phyloP scores from a whole-genome alignment of 2,329 filamentous ascomycete genomes.

The Colletotrichum australisinense region DNA sequence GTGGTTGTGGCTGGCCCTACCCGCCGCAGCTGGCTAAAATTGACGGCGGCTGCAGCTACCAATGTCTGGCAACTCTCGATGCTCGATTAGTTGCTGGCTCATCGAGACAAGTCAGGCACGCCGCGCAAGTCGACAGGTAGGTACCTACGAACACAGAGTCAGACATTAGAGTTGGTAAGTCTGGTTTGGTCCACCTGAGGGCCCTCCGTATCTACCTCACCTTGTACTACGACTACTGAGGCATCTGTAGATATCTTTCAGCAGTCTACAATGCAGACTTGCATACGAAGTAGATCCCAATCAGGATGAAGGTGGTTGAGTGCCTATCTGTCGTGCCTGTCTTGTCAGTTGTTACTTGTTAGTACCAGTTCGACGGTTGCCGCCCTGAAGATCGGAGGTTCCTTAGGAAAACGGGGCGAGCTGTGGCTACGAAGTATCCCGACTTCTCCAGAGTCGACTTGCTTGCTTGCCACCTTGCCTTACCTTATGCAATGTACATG shows the following conservation, averaged over 20 bases:
- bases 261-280: neutral
- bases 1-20: conserved; percentile 30
- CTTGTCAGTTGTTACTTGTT: neutral
- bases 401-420: neutral
- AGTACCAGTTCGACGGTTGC: neutral
- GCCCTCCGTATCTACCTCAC: no score
- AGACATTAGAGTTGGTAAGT: no score
- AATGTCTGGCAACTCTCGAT: neutral
- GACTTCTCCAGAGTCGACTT: neutral
- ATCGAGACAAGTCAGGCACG: neutral
- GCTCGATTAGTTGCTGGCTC: neutral
- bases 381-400: neutral
- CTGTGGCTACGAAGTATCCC: neutral
- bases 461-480: neutral
- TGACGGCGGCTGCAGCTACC: neutral
- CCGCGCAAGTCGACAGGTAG: neutral
- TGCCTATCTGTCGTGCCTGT: no score
- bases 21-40: neutral
- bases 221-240: no score
- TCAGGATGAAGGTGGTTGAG: neutral
- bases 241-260: neutral
- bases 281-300: neutral
- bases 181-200: no score
- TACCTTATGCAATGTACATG: neutral
- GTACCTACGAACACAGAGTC: no score